Base-by-base conservation (phyloP, 768 basidiomycete species). In the Russula virescens region DNA sequence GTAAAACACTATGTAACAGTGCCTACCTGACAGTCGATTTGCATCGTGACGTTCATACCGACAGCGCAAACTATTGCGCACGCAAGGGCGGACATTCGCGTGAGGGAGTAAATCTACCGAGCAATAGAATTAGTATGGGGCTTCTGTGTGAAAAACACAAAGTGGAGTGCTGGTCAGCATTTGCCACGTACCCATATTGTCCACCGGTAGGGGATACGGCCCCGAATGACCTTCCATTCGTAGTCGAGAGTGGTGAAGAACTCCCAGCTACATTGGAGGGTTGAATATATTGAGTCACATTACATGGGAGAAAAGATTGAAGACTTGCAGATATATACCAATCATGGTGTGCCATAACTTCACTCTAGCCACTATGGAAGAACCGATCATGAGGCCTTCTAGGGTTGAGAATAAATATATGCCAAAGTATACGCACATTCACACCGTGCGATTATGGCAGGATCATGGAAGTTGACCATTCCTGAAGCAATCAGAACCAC, bases 21-120 rank as follows among this genome's bases (percentile, higher is more conserved):
- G 46, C 55, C 4, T 23, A 62, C 64, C 35, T 65, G 42, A 50
- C 64, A 65, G 25, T 65, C 40, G 18, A 65, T 48, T 25, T 10
- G 14, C 1, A 3, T n/a, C 3, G 42, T 13, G 9, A 23, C 11
- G 2, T 61, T 49, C 19, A 65, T n/a, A 0, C 43, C 42, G 6
- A 65, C 9, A 4, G 57, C 25, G 18, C 51, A 48, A 1, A 47
- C 26, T 14, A 52, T 40, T 6, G 56, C 49, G 28, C 28, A 9
- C 13, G 50, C 4, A 21, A 64, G 55, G 14, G 55, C n/a, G 25
- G 16, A 1, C 14, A 42, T 5, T 7, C 63, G 60, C 5, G 60
- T 56, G 1, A 65, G 10, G 31, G 55, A 65, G 25, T 65, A 65
- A 19, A 65, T 19, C 64, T 65, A 40, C 19, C 0, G 9, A 19